These are phyloP conservation scores for Trametes polyzona DNA, from an alignment of 1,284 basidiomycete genomes.

Conservation along the genomic window DNA sequence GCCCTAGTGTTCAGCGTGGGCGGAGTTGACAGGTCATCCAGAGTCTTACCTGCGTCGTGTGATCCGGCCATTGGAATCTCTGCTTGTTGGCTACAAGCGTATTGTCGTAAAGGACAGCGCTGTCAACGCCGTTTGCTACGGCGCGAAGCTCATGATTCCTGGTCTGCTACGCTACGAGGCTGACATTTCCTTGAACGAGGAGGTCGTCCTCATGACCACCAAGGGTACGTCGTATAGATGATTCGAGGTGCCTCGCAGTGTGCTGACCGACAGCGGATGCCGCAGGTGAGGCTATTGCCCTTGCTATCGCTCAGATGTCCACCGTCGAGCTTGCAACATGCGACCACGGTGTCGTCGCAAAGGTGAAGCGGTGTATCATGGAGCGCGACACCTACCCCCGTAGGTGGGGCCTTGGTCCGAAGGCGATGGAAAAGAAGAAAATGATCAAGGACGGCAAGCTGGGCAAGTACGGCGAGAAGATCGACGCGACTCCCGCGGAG, in stretches of 20 bases:
- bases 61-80: slow-evolving; percentile 92
- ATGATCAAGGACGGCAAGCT: slow-evolving; percentile 96
- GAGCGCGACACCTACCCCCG: slow-evolving; percentile 98
- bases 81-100: slow-evolving; percentile 96
- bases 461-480: slow-evolving; percentile 93
- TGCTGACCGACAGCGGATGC: background rate
- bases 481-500: slow-evolving; percentile 87
- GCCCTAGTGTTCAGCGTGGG: background rate
- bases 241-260: background rate
- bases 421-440: slow-evolving; percentile 98
- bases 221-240: slow-evolving; percentile 70
- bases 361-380: slow-evolving; percentile 99
- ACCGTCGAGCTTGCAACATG: slow-evolving; percentile 98
- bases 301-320: slow-evolving; percentile 98
- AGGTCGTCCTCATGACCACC: slow-evolving; percentile 99
- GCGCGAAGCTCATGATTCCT: slow-evolving; percentile 99
- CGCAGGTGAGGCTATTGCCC: slow-evolving; percentile 92
- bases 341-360: slow-evolving; percentile 98
- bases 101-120: slow-evolving; percentile 99
- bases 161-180: slow-evolving; percentile 97
- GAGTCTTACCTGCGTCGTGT: slow-evolving; percentile 97
- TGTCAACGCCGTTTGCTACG: slow-evolving; percentile 99
- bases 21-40: slow-evolving; percentile 36
- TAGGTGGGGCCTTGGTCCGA: slow-evolving; percentile 97
- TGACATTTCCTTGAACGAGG: slow-evolving; percentile 95